phyloP scores from a whole-genome alignment of 2,329 filamentous ascomycete species.

The Cytospora leucostoma region DNA sequence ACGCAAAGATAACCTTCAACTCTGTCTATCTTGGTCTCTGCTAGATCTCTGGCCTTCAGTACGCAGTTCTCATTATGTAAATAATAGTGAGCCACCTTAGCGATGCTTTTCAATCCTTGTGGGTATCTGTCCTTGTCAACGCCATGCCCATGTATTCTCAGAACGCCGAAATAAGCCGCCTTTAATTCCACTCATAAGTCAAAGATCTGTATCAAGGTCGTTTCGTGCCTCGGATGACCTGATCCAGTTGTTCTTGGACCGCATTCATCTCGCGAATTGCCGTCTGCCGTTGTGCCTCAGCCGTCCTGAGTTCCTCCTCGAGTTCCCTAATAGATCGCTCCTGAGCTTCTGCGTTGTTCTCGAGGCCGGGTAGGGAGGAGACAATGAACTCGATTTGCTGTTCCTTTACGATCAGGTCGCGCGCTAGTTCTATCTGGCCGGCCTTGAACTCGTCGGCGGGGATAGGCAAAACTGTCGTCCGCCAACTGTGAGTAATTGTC shows the following conservation, averaged over 20 bases:
- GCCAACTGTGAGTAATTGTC: neutral
- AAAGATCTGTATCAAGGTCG: conserved; percentile 46
- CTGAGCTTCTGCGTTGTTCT: conserved; percentile 77
- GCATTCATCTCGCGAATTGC: conserved; percentile 65
- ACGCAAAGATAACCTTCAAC: neutral
- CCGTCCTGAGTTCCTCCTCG: conserved; percentile 64
- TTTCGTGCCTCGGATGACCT: conserved; percentile 60
- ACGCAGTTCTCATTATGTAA: neutral
- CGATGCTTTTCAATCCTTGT: neutral
- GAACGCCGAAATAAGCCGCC: conserved; percentile 12
- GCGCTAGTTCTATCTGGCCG: conserved; percentile 71
- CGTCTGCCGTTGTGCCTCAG: conserved; percentile 63
- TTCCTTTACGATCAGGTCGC: conserved; percentile 76
- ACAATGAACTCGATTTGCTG: conserved; percentile 82
- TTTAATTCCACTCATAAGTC: neutral
- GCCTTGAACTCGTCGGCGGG: conserved; percentile 65
- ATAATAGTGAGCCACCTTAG: neutral
- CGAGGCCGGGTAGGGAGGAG: conserved; percentile 72
- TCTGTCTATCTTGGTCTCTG: neutral
- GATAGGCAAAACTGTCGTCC: conserved; percentile 56
- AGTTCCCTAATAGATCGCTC: conserved; percentile 65
- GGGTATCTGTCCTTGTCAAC: conserved; percentile 21
- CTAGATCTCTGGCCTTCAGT: neutral
- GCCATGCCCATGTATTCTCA: conserved; percentile 7
- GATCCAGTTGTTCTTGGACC: conserved; percentile 60